A percentile compares a stretch with the other conserved stretches of the same genome.
Evolutionary conservation across 1,284 basidiomycete species (phyloP).

Genomic region (Sanghuangporus sanghuang): DNA sequence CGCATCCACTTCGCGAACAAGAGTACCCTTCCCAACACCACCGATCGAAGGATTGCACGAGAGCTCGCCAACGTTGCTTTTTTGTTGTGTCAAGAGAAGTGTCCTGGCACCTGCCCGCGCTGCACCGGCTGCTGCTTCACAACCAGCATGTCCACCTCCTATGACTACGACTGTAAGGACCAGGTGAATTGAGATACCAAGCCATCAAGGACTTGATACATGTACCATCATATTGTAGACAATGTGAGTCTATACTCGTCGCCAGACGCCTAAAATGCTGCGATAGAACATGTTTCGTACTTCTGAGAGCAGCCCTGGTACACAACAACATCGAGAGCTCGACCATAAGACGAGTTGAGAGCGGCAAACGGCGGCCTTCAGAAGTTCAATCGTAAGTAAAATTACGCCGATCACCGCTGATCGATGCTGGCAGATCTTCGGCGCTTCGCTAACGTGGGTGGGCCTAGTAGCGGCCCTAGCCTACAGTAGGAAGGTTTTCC

Average conservation of each 20-base stretch:
- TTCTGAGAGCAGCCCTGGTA: background rate
- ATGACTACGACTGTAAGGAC: conserved; percentile 66
- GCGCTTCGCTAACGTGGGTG: too few species aligned
- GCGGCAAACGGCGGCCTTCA: background rate
- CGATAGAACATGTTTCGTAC: background rate
- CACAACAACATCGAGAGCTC: background rate
- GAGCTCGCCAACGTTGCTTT: conserved; percentile 80
- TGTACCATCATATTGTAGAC: background rate
- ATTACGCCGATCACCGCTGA: too few species aligned
- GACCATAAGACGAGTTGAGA: background rate
- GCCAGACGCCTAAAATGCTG: background rate
- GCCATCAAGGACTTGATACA: background rate
- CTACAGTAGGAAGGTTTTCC: too few species aligned
- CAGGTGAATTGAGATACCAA: background rate
- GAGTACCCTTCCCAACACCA: conserved; percentile 85
- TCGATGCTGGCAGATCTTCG: too few species aligned
- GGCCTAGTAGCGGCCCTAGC: too few species aligned
- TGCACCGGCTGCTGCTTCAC: conserved; percentile 83
- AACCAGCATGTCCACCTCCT: conserved; percentile 90
- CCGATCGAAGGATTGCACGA: conserved; percentile 90
- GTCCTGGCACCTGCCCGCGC: conserved; percentile 80
- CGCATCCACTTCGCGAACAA: conserved; percentile 86
- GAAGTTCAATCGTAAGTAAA: background rate
- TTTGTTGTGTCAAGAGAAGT: conserved; percentile 73
- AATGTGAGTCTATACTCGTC: background rate